Evolutionary conservation across 192 early-diverging fungal species (phyloP).

Genomic region (Lobosporangium transversale): DNA sequence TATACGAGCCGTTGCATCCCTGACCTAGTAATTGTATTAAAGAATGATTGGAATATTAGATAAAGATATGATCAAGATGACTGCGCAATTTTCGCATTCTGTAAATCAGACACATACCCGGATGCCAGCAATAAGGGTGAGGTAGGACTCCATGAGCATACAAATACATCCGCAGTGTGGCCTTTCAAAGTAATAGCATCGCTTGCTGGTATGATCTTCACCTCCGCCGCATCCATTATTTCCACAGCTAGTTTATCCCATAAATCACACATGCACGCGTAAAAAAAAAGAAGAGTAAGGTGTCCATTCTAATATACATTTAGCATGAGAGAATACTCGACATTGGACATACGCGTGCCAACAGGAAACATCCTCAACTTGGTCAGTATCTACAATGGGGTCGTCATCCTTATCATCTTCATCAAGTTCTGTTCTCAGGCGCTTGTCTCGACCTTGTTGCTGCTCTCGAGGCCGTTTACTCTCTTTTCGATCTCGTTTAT

Average conservation of each 20-base stretch:
- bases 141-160: constrained; percentile 83
- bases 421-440: constrained; percentile 47
- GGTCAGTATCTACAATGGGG: constrained; percentile 47
- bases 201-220: constrained; percentile 53
- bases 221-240: constrained; percentile 11
- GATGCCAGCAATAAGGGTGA: constrained; percentile 76
- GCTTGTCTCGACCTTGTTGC: constrained; percentile 58
- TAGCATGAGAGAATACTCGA: not conserved
- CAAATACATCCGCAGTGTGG: constrained; percentile 77
- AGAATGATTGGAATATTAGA: not conserved
- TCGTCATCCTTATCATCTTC: constrained; percentile 39
- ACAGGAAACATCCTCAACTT: constrained; percentile 41
- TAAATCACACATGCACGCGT: no score
- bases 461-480: constrained; percentile 23
- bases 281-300: not conserved
- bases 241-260: constrained; percentile 18
- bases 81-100: not conserved
- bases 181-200: constrained; percentile 69
- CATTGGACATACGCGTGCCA: constrained; percentile 32
- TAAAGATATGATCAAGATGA: not conserved
- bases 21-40: constrained; percentile 53
- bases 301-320: not conserved
- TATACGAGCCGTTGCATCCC: constrained; percentile 88
- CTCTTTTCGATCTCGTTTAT: constrained; percentile 59
- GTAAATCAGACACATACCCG: constrained; percentile 61